These are phyloP conservation scores for Cryptococcus amylolentus DNA, from an alignment of 1,284 basidiomycete genomes.

Conservation along the genomic window DNA sequence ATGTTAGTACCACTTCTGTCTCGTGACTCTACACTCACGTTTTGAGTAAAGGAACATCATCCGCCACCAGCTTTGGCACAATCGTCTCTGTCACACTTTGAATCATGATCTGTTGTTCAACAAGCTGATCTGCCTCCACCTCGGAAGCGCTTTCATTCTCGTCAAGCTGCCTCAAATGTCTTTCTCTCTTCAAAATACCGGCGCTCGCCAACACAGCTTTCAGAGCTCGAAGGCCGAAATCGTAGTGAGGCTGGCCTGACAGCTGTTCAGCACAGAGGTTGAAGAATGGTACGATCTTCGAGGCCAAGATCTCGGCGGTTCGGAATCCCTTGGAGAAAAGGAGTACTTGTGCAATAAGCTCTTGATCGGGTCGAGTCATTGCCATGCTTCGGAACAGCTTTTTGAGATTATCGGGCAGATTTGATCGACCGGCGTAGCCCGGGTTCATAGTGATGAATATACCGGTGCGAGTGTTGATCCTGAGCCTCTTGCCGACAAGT, in stretches of 20 bases:
- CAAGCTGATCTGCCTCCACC: slow-evolving; percentile 59
- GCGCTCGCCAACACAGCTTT: slow-evolving; percentile 96
- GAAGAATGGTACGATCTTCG: slow-evolving; percentile 99
- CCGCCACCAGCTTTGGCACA: slow-evolving; percentile 95
- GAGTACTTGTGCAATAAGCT: slow-evolving; percentile 99
- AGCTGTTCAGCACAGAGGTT: slow-evolving; percentile 96
- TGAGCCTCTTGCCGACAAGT: slow-evolving; percentile 89
- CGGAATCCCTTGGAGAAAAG: slow-evolving; percentile 99
- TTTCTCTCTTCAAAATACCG: slow-evolving; percentile 93
- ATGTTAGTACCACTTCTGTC: not conserved
- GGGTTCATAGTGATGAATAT: slow-evolving; percentile 98
- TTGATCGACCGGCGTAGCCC: slow-evolving; percentile 93
- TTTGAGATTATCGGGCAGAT: slow-evolving; percentile 91
- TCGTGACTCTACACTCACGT: slow-evolving; percentile 57
- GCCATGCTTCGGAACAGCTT: slow-evolving; percentile 71
- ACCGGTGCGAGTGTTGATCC: slow-evolving; percentile 90
- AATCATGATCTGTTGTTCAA: slow-evolving; percentile 95
- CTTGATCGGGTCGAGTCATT: slow-evolving; percentile 97
- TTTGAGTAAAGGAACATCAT: slow-evolving; percentile 90
- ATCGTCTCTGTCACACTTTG: slow-evolving; percentile 99
- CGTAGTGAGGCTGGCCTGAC: slow-evolving; percentile 96
- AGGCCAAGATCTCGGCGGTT: slow-evolving; percentile 90
- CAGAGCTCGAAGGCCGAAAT: slow-evolving; percentile 95
- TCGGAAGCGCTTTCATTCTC: slow-evolving; percentile 27
- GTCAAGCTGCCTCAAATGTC: slow-evolving; percentile 52